A percentile compares a stretch with the other conserved stretches of the same genome.
These are phyloP conservation scores for Agroathelia rolfsii DNA, from an alignment of 1,284 basidiomycete genomes.

Conservation along the genomic window DNA sequence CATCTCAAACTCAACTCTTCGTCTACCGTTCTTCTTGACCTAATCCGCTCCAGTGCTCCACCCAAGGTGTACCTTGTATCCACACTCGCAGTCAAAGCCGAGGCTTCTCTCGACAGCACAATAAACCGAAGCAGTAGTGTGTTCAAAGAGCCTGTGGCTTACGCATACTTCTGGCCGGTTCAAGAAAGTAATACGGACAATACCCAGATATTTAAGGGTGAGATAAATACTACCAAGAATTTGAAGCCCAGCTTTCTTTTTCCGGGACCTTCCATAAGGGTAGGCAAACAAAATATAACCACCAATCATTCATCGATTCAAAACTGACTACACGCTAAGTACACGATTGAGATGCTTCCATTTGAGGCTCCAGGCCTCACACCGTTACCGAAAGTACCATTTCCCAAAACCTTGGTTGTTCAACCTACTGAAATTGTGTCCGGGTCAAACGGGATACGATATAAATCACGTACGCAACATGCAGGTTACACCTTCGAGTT, in stretches of 20 bases:
- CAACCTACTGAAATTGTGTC: constrained; percentile 34
- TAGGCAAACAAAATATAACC: constrained; percentile 18
- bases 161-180: constrained; percentile 40
- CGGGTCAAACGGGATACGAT: constrained; percentile 28
- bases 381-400: constrained; percentile 15
- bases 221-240: constrained; percentile 35
- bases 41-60: constrained; percentile 26
- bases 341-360: constrained; percentile 34
- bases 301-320: neutral
- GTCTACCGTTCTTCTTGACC: constrained; percentile 22
- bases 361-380: constrained; percentile 38
- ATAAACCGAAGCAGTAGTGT: constrained; percentile 34
- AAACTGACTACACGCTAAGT: constrained; percentile 23
- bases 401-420: constrained; percentile 25
- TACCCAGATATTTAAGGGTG: constrained; percentile 34
- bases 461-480: constrained; percentile 46
- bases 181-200: constrained; percentile 19
- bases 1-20: constrained; percentile 31
- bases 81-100: constrained; percentile 33
- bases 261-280: constrained; percentile 38
- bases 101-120: constrained; percentile 31
- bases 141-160: constrained; percentile 31
- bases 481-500: constrained; percentile 42
- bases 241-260: constrained; percentile 46
- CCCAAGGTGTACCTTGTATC: constrained; percentile 22